Percentiles rank a stretch among this genome's conserved stretches.
These are phyloP conservation scores for Aureoboletus auriporus DNA, from an alignment of 768 basidiomycete genomes.

Conservation along the genomic window DNA sequence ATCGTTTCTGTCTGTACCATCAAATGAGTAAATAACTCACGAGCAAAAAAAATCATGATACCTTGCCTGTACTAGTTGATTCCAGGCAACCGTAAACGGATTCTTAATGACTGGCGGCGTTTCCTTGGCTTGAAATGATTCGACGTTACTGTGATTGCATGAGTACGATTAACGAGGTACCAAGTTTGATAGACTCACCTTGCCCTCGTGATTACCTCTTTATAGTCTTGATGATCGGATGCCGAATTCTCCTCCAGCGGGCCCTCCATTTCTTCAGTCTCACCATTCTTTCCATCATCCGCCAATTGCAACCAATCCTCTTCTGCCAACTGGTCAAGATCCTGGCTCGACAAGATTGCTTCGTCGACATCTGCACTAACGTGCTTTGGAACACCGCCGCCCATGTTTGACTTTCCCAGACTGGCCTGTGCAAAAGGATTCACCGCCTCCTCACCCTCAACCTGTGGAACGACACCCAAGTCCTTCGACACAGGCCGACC, in stretches of 20 bases:
- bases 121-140: not conserved
- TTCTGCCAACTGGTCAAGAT: slow-evolving; percentile 28
- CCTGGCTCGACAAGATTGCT: slow-evolving; percentile 29
- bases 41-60: not conserved
- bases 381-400: not conserved
- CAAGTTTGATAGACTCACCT: not conserved
- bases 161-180: not conserved
- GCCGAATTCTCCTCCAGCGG: not conserved
- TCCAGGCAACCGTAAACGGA: slow-evolving; percentile 21
- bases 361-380: slow-evolving; percentile 30
- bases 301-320: slow-evolving; percentile 16
- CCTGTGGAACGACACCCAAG: slow-evolving; percentile 12
- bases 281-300: slow-evolving; percentile 8
- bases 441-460: slow-evolving; percentile 5
- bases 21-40: not conserved
- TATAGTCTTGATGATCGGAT: not conserved
- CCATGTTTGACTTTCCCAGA: slow-evolving; percentile 14
- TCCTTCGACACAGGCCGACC: slow-evolving; percentile 3
- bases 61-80: slow-evolving; percentile 15
- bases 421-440: slow-evolving; percentile 25
- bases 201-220: not conserved
- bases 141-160: not conserved
- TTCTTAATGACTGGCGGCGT: slow-evolving; percentile 4
- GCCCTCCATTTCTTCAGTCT: slow-evolving; percentile 13
- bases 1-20: slow-evolving; percentile 20